Evolutionary conservation across 352 stramenopile genomes (phyloP).

Genomic region (Globisporangium alternatum): DNA sequence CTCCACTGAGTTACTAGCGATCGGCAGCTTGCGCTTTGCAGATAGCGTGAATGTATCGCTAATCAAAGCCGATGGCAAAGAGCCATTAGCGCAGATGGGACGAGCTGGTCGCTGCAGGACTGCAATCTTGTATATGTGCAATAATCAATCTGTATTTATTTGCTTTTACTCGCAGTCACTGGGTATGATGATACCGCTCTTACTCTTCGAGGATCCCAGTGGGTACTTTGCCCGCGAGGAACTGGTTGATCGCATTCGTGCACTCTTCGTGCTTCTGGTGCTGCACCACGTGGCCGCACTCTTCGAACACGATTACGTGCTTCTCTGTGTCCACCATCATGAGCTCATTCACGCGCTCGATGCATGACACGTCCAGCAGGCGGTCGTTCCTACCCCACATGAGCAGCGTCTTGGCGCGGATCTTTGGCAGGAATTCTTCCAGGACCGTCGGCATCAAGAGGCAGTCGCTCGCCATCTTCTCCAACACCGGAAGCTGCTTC

Average conservation of each 20-base stretch:
- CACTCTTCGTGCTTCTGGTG: slow-evolving; percentile 59
- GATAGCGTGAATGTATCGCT: too few species aligned
- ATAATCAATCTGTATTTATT: too few species aligned
- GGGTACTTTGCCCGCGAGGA: slow-evolving; percentile 28
- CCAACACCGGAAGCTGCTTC: slow-evolving; percentile 44
- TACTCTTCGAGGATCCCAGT: slow-evolving; percentile 1
- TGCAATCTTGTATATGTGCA: too few species aligned
- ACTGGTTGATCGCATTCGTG: slow-evolving; percentile 61
- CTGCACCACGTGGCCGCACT: slow-evolving; percentile 58
- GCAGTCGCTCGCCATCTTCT: slow-evolving; percentile 55
- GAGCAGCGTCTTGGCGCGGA: slow-evolving; percentile 45
- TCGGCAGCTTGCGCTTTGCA: too few species aligned
- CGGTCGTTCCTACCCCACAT: slow-evolving; percentile 71
- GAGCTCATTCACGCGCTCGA: slow-evolving; percentile 54
- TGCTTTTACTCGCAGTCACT: too few species aligned
- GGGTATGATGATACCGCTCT: too few species aligned
- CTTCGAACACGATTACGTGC: slow-evolving; percentile 42
- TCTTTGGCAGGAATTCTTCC: slow-evolving; percentile 49
- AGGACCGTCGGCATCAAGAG: slow-evolving; percentile 45
- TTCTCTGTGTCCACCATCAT: slow-evolving; percentile 25
- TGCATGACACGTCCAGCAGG: slow-evolving; percentile 58
- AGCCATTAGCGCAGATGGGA: too few species aligned
- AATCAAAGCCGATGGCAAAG: too few species aligned
- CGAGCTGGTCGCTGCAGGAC: too few species aligned
- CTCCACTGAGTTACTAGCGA: too few species aligned